These are phyloP conservation scores for Fraxinus sp. DNA, from an alignment of 305 asterid species.

Conservation along the genomic window DNA sequence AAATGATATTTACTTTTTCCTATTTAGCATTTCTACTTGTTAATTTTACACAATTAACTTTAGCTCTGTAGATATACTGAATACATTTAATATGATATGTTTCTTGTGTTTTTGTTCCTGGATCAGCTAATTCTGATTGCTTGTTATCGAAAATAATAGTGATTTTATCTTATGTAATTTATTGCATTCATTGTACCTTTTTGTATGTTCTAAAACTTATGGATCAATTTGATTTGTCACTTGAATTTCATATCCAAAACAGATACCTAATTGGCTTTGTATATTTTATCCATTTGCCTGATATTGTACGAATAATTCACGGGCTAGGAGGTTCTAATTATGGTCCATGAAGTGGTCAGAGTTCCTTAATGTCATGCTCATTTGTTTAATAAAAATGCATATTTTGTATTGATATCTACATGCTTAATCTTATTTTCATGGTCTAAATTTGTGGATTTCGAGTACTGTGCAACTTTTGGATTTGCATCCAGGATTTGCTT, in stretches of 20 bases:
- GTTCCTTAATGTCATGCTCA: neutral
- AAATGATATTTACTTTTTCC: neutral
- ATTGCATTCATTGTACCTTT: neutral
- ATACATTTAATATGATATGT: neutral
- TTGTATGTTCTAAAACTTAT: neutral
- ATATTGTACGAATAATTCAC: neutral
- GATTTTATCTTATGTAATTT: neutral
- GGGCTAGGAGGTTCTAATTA: neutral
- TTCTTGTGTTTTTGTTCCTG: neutral
- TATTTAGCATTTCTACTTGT: neutral
- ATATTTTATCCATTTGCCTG: neutral
- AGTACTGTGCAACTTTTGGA: neutral
- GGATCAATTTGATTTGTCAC: neutral
- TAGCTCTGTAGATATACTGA: neutral
- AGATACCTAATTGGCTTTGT: neutral
- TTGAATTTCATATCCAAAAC: neutral
- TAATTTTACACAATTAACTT: neutral
- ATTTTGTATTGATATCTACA: neutral
- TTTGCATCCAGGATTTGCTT: neutral
- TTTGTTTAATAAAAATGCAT: neutral
- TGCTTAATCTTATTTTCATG: neutral
- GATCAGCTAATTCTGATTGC: neutral
- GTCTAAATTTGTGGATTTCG: neutral
- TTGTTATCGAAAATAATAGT: neutral
- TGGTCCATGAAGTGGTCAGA: neutral